These are phyloP conservation scores for Cubamyces sp. DNA, from an alignment of 768 basidiomycete genomes.

Conservation along the genomic window DNA sequence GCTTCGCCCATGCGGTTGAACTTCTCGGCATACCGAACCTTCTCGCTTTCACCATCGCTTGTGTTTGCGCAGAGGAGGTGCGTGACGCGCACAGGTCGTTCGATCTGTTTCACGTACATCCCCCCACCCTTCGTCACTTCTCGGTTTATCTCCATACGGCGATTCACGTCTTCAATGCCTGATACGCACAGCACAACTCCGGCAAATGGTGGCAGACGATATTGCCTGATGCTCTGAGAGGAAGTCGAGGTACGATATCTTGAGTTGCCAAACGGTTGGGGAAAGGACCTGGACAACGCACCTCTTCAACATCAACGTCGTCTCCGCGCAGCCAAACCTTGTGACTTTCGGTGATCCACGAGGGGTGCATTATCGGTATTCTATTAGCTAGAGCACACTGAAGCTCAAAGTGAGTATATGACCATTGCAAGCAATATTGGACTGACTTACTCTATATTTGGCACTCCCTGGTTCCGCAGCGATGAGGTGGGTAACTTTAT, in stretches of 20 bases:
- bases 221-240: slow-evolving; percentile 56
- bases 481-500: slow-evolving; percentile 86
- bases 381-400: slow-evolving; percentile 84
- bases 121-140: slow-evolving; percentile 66
- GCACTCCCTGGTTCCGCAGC: slow-evolving; percentile 80
- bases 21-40: slow-evolving; percentile 78
- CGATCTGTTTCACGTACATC: slow-evolving; percentile 71
- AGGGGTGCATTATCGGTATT: slow-evolving; percentile 76
- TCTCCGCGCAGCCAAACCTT: slow-evolving; percentile 78
- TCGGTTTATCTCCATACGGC: slow-evolving; percentile 66
- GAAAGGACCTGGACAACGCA: slow-evolving; percentile 37
- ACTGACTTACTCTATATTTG: slow-evolving; percentile 69
- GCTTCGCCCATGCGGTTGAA: slow-evolving; percentile 73
- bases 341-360: slow-evolving; percentile 79
- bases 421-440: too few species aligned
- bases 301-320: slow-evolving; percentile 70
- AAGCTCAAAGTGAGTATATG: neutral
- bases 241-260: neutral
- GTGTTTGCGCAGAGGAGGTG: slow-evolving; percentile 81
- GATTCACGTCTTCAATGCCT: slow-evolving; percentile 65
- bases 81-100: slow-evolving; percentile 79
- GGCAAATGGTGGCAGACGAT: slow-evolving; percentile 76
- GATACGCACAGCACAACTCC: slow-evolving; percentile 74
- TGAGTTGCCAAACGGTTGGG: neutral
- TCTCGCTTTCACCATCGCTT: slow-evolving; percentile 58